Conservation (phyloP, 805 yeast species). For the Ogataea pignaliae region DNA sequence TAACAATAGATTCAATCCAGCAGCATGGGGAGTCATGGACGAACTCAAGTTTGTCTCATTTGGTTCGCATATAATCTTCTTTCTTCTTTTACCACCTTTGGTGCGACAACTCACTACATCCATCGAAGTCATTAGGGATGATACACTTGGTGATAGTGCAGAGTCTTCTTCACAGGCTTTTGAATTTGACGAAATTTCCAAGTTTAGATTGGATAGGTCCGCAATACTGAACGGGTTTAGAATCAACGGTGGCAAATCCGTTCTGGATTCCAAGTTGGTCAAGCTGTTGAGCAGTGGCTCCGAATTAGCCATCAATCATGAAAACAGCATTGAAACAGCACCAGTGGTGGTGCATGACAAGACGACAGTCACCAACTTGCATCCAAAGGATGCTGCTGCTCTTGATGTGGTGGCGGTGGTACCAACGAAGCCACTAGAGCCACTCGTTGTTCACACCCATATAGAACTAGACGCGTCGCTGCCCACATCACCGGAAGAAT, state of each 20-base stretch:
- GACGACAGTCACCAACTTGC: too few species aligned
- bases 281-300: too few species aligned
- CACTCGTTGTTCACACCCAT: too few species aligned
- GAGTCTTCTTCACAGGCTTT: conserved; percentile 1
- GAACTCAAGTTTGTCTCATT: conserved; percentile 27
- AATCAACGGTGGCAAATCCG: too few species aligned
- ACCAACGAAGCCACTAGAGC: neutral
- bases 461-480: neutral
- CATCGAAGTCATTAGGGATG: conserved; percentile 28
- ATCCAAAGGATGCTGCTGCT: too few species aligned
- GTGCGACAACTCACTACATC: conserved; percentile 25
- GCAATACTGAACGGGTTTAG: too few species aligned
- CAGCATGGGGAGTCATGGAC: conserved; percentile 24
- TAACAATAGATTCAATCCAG: neutral
- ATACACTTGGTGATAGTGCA: conserved; percentile 18
- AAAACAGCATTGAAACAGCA: too few species aligned
- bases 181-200: conserved; percentile 1
- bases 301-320: too few species aligned
- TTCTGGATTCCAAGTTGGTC: too few species aligned
- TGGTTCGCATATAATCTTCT: conserved; percentile 29
- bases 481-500: conserved; percentile 20
- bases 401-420: too few species aligned
- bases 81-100: conserved; percentile 26
- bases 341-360: too few species aligned
- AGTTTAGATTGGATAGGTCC: neutral